phyloP scores from a whole-genome alignment of 2,329 filamentous ascomycete species.

The Raffaelea albimanens region DNA sequence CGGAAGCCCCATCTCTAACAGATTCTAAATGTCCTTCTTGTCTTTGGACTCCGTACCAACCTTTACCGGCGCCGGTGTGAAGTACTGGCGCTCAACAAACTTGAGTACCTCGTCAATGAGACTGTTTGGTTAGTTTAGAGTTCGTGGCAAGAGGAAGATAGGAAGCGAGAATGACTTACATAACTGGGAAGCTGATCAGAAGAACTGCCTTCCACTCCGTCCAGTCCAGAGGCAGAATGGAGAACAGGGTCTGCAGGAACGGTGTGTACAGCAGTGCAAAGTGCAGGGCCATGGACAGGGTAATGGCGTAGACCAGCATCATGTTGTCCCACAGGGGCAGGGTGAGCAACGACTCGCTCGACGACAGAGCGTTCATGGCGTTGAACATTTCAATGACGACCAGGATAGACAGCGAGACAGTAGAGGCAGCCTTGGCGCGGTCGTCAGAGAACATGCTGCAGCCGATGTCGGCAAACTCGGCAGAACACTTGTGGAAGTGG shows the following conservation, averaged over 20 bases:
- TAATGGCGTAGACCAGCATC: slow-evolving; percentile 93
- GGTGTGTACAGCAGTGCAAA: slow-evolving; percentile 90
- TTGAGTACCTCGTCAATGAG: slow-evolving; percentile 81
- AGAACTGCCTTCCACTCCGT: slow-evolving; percentile 89
- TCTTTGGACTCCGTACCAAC: slow-evolving; percentile 21
- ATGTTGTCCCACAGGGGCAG: slow-evolving; percentile 97
- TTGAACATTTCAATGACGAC: slow-evolving; percentile 99
- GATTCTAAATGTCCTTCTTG: slow-evolving; percentile 42
- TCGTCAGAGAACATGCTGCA: slow-evolving; percentile 86
- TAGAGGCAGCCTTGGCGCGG: slow-evolving; percentile 82
- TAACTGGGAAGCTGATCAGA: slow-evolving; percentile 79
- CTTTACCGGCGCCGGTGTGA: slow-evolving; percentile 40
- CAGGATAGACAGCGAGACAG: slow-evolving; percentile 81
- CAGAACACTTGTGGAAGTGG: slow-evolving; percentile 87
- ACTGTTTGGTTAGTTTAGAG: slow-evolving; percentile 33
- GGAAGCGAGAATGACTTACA: slow-evolving; percentile 51
- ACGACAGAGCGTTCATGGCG: slow-evolving; percentile 94
- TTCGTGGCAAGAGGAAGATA: not conserved
- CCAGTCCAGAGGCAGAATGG: slow-evolving; percentile 78
- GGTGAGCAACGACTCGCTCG: slow-evolving; percentile 86
- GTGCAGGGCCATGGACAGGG: slow-evolving; percentile 86
- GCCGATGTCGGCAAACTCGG: slow-evolving; percentile 79
- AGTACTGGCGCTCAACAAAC: slow-evolving; percentile 59
- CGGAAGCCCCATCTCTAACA: not conserved
- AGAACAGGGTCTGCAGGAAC: slow-evolving; percentile 79